Evolutionary conservation across 805 yeast species (phyloP).

Genomic region (Yarrowia alimentaria): DNA sequence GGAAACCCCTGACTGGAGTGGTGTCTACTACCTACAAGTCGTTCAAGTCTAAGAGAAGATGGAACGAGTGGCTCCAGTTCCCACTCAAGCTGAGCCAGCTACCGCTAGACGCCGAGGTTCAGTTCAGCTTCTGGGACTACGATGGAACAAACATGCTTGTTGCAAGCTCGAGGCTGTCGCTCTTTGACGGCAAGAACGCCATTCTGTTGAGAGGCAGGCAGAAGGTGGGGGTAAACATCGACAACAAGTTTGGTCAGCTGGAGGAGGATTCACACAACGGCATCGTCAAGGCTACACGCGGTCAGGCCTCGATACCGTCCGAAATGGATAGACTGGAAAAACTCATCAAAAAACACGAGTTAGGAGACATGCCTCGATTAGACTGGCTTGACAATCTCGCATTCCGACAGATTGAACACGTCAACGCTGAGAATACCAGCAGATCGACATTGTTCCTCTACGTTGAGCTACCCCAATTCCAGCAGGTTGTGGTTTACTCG

Average conservation of each 20-base stretch:
- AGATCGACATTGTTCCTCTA: slow-evolving; percentile 42
- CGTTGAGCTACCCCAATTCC: slow-evolving; percentile 63
- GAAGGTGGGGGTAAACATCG: neutral
- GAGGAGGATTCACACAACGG: neutral
- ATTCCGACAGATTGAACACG: slow-evolving; percentile 52
- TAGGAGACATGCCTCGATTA: slow-evolving; percentile 58
- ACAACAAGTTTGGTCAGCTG: neutral
- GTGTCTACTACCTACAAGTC: slow-evolving; percentile 51
- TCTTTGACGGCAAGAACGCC: slow-evolving; percentile 53
- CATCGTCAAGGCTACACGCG: no score
- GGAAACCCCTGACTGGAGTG: slow-evolving; percentile 50
- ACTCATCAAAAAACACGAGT: slow-evolving; percentile 59
- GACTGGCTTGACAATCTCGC: slow-evolving; percentile 77
- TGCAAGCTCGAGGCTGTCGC: slow-evolving; percentile 57
- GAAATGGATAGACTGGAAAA: slow-evolving; percentile 53
- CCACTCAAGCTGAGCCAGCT: slow-evolving; percentile 72
- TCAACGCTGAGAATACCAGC: slow-evolving; percentile 30
- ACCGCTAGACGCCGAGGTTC: slow-evolving; percentile 59
- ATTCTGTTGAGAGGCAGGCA: slow-evolving; percentile 6
- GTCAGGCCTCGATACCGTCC: slow-evolving; percentile 26
- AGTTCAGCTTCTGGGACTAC: slow-evolving; percentile 67
- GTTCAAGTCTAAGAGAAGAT: slow-evolving; percentile 47
- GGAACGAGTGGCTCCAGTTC: slow-evolving; percentile 72
- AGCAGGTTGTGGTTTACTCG: slow-evolving; percentile 34
- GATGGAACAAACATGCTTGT: slow-evolving; percentile 54